Base-by-base conservation (phyloP, 345 rosid species). In the Carallia pectinifolia region DNA sequence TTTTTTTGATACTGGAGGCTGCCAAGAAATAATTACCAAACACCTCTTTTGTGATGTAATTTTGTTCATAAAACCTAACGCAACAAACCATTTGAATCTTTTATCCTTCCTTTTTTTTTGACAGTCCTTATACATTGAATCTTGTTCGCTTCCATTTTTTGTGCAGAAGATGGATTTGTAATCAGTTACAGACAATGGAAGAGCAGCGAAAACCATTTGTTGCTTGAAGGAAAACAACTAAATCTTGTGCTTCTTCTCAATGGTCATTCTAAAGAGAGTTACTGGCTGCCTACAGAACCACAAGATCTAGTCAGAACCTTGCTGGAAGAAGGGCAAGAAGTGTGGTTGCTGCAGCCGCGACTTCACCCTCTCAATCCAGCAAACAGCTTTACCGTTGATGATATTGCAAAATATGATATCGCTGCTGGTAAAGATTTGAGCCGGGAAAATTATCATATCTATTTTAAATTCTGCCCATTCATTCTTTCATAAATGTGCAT, bases 101-200 rank as follows among this genome's bases (percentile, higher is more conserved):
- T 17, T 19, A 1, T 36, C 9, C 17, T 23, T 61, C 67, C 27
- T 62, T 53, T 53, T 31, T 16, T 27, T 31, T 29, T 12, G 47
- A 19, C 8, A 4, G 17, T 56, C 61, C 29, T 36, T 34, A 7
- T 62, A 37, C 60, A 40, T 37, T 61, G 53, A 10, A 38, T 53
- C 48, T 37, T 33, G 31, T 53, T 68, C 40, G 52, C 38, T 69
- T 53, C 30, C 66, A 6, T 39, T 1, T 39, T 58, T 71, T 12
- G 47, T 72, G 48, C 82, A 84, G 85, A 73, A 62, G 85, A 81
- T 77, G 85, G 81, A 61, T 66, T 9, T 61, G 16, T 58, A 61
- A 77, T 84, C 65, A 72, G 75, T 67, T 81, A 83, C 67, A 70
- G 80, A 66, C 83, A 81, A 27, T 84, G 87, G 87, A 74, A 64